Evolutionary conservation across 208 protist species (phyloP).

Genomic region (Trichomonas tenax): DNA sequence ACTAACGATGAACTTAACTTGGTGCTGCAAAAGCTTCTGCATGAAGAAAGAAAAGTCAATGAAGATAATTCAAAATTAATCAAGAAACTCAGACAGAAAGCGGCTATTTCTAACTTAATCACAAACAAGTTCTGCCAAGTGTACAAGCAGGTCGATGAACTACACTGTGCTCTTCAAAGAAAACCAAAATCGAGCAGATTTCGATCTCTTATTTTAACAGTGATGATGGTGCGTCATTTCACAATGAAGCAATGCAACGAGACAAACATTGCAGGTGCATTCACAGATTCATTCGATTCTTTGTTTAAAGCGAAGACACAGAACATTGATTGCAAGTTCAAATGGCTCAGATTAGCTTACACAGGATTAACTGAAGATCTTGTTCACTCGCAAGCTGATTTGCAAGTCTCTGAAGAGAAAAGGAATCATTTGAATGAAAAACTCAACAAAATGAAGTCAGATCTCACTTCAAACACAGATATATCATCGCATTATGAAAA

Average conservation of each 20-base stretch:
- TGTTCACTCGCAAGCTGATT: neutral
- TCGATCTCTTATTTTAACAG: neutral
- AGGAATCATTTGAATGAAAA: neutral
- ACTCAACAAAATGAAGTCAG: neutral
- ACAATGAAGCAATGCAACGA: neutral
- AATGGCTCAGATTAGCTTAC: neutral
- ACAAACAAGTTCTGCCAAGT: neutral
- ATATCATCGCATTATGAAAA: neutral
- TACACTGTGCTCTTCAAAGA: neutral
- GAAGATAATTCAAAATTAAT: neutral
- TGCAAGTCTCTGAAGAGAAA: neutral
- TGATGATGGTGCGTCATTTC: neutral
- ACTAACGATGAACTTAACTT: neutral
- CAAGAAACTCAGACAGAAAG: neutral
- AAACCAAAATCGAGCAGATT: neutral
- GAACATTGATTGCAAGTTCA: neutral
- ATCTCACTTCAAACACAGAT: neutral
- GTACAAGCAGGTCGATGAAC: neutral
- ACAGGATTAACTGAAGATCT: neutral
- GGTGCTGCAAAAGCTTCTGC: neutral
- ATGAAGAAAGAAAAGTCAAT: neutral
- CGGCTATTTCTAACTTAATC: neutral
- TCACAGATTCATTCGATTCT: neutral
- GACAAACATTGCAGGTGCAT: neutral
- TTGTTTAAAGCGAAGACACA: neutral